phyloP scores from a whole-genome alignment of 257 asterid species.

The Lavandula angustifolia region DNA sequence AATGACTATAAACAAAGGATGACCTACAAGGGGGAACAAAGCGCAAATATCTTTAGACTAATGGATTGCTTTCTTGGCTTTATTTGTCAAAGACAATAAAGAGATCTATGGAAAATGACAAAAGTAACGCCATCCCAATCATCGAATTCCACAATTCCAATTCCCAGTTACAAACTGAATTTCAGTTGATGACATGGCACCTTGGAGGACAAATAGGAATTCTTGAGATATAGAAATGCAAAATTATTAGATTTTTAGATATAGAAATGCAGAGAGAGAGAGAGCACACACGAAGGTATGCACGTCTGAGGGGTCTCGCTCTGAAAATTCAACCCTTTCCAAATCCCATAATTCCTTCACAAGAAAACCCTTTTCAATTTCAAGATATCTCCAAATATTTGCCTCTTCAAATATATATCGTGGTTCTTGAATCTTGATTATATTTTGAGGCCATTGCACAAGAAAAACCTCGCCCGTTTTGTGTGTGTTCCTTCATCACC shows the following conservation, averaged over 20 bases:
- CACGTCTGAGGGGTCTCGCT: conserved; percentile 51
- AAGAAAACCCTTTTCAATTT: conserved; percentile 43
- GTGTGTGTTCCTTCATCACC: conserved; percentile 20
- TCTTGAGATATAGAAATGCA: conserved; percentile 34
- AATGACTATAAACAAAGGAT: conserved; percentile 22
- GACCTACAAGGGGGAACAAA: conserved; percentile 23
- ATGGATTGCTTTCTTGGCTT: conserved; percentile 48
- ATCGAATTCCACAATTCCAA: conserved; percentile 35
- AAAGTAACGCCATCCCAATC: conserved; percentile 57
- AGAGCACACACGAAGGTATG: conserved; percentile 42
- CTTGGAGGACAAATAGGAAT: conserved; percentile 44
- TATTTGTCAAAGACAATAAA: conserved; percentile 38
- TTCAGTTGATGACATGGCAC: conserved; percentile 62
- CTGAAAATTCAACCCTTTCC: conserved; percentile 48
- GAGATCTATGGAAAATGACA: conserved; percentile 39
- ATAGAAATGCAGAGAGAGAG: conserved; percentile 32
- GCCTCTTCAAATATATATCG: conserved; percentile 15
- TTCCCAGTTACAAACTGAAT: conserved; percentile 44
- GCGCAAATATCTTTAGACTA: conserved; percentile 7
- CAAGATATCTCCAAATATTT: conserved; percentile 25
- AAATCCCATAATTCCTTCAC: conserved; percentile 40
- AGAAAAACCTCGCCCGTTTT: conserved; percentile 13
- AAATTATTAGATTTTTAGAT: conserved; percentile 15
- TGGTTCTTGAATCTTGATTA: conserved; percentile 31
- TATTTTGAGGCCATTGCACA: conserved; percentile 29